Percentiles rank a stretch among this genome's conserved stretches.
These are phyloP conservation scores for Coemansia sp. DNA, from an alignment of 192 early-diverging fungal genomes.

Conservation along the genomic window DNA sequence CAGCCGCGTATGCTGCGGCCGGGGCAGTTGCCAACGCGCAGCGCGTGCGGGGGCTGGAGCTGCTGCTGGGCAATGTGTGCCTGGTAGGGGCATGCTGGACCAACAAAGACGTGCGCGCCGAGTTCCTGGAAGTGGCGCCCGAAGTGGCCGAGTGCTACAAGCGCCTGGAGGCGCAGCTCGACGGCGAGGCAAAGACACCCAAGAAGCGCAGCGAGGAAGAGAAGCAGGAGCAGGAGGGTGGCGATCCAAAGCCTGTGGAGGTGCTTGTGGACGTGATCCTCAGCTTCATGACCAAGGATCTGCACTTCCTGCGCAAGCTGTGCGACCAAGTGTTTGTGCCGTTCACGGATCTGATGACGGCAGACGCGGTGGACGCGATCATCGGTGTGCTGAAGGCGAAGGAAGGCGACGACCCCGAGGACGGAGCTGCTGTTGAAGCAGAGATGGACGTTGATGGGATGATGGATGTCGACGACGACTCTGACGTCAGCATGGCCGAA, in stretches of 20 bases:
- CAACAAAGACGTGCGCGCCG: slow-evolving; percentile 67
- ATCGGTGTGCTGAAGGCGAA: slow-evolving; percentile 66
- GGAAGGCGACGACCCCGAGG: slow-evolving; percentile 62
- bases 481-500: slow-evolving; percentile 54
- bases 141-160: slow-evolving; percentile 79
- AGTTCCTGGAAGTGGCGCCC: slow-evolving; percentile 56
- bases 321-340: slow-evolving; percentile 84
- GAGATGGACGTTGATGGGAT: slow-evolving; percentile 51
- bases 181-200: slow-evolving; percentile 46
- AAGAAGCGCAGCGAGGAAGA: slow-evolving; percentile 33
- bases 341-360: slow-evolving; percentile 76
- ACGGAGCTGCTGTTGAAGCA: slow-evolving; percentile 58
- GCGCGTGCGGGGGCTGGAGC: slow-evolving; percentile 38
- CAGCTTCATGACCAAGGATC: slow-evolving; percentile 84
- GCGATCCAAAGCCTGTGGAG: slow-evolving; percentile 81
- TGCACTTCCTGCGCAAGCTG: slow-evolving; percentile 70
- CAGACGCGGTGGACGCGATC: slow-evolving; percentile 75
- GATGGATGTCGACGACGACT: slow-evolving; percentile 53
- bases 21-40: slow-evolving; percentile 10
- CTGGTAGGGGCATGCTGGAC: slow-evolving; percentile 53
- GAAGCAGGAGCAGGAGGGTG: slow-evolving; percentile 57
- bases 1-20: not conserved
- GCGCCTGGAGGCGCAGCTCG: slow-evolving; percentile 60
- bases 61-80: slow-evolving; percentile 39
- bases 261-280: slow-evolving; percentile 93